Conservation (phyloP, 345 rosid genomes). For the Balakata baccata region DNA sequence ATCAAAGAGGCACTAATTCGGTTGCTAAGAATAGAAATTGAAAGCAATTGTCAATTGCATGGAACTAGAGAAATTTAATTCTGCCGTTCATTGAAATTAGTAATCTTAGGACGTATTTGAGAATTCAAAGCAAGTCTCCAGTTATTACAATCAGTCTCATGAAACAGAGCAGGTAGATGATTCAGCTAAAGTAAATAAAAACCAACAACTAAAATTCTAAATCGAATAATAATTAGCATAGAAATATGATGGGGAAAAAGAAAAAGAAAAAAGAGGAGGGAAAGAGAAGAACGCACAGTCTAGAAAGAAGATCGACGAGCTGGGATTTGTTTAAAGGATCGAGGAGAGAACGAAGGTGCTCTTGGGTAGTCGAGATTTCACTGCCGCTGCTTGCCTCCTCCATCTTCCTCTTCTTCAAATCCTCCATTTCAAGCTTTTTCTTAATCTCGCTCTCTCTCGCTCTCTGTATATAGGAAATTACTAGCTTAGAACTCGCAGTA, state of each 20-base stretch:
- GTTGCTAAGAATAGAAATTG: neutral
- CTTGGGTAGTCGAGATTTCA: conserved; percentile 27
- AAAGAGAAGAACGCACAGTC: conserved; percentile 36
- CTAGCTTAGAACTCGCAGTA: too few relatives aligned
- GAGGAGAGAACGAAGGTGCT: conserved; percentile 50
- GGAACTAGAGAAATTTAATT: neutral
- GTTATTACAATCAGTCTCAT: neutral
- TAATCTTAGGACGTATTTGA: too few relatives aligned
- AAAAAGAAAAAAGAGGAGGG: too few relatives aligned
- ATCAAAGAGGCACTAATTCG: neutral
- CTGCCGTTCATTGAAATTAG: too few relatives aligned
- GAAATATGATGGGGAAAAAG: neutral
- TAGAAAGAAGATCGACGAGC: conserved; percentile 64
- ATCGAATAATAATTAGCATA: neutral
- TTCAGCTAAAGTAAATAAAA: neutral
- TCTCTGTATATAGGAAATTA: too few relatives aligned
- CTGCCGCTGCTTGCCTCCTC: conserved; percentile 38
- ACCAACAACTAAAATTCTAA: neutral
- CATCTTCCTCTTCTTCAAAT: conserved; percentile 56
- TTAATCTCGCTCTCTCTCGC: neutral
- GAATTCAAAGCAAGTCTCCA: neutral
- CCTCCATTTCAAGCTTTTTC: conserved; percentile 33
- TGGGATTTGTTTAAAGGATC: conserved; percentile 63
- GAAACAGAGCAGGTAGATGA: neutral
- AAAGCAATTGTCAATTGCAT: neutral